These are phyloP conservation scores for Triglochin maritima DNA, from an alignment of 106 monocot species.

Conservation along the genomic window DNA sequence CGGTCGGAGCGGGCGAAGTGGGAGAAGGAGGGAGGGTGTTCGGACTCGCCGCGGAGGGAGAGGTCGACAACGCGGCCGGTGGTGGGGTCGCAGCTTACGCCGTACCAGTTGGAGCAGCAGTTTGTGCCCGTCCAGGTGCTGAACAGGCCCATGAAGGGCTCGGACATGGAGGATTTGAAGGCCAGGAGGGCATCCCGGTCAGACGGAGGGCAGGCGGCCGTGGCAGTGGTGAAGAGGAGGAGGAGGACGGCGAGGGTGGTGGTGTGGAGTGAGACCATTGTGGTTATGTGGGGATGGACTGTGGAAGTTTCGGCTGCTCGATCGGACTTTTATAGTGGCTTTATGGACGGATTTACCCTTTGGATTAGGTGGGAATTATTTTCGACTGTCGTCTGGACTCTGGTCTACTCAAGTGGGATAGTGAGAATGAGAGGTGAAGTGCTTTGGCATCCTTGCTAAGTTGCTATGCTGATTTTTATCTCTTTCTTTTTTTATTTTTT, in stretches of 20 bases:
- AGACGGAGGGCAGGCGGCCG: slow-evolving; percentile 15
- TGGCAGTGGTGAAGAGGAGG: not conserved
- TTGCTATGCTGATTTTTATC: too few species aligned
- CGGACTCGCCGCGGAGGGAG: slow-evolving; percentile 34
- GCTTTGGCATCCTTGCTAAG: too few species aligned
- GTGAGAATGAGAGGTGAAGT: too few species aligned
- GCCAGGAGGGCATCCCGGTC: slow-evolving; percentile 17
- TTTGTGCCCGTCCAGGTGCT: slow-evolving; percentile 29
- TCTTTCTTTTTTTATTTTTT: too few species aligned
- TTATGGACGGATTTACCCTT: not conserved
- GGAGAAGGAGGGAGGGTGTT: slow-evolving; percentile 46
- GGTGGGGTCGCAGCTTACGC: slow-evolving; percentile 46
- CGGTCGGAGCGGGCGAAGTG: slow-evolving; percentile 28
- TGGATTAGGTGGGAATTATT: not conserved
- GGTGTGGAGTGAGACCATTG: not conserved
- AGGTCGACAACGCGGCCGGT: slow-evolving; percentile 19
- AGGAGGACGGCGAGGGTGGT: slow-evolving; percentile 5
- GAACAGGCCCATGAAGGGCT: slow-evolving; percentile 16
- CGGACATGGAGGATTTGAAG: slow-evolving; percentile 20
- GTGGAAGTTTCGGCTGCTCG: not conserved
- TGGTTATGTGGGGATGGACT: slow-evolving; percentile 13
- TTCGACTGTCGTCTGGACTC: too few species aligned
- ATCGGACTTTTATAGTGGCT: not conserved
- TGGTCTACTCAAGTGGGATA: too few species aligned
- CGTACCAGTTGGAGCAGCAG: slow-evolving; percentile 77